phyloP scores from a whole-genome alignment of 176 grass and related monocot genomes.

The Triticum monococcum region DNA sequence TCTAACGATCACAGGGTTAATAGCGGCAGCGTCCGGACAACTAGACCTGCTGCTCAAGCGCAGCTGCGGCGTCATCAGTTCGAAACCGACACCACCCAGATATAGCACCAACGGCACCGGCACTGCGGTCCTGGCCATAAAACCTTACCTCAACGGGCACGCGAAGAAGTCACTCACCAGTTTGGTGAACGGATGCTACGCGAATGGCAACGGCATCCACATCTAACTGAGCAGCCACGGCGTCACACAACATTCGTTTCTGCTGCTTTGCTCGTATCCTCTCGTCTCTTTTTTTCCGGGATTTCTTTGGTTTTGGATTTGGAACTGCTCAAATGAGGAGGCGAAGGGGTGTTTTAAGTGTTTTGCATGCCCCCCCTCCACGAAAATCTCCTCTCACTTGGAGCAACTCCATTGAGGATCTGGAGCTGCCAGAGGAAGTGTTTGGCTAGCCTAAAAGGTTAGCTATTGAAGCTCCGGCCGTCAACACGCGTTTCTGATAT shows the following conservation, averaged over 20 bases:
- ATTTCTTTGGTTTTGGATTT: constrained; percentile 38
- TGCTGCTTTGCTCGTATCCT: constrained; percentile 50
- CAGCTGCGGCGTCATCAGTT: neutral
- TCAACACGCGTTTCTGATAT: constrained; percentile 44
- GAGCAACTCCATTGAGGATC: constrained; percentile 14
- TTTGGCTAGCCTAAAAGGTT: constrained; percentile 12
- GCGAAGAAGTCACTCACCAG: constrained; percentile 47
- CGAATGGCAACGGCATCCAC: constrained; percentile 71
- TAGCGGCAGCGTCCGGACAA: constrained; percentile 73
- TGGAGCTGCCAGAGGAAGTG: constrained; percentile 1
- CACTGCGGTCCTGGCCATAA: neutral
- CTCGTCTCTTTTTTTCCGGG: neutral
- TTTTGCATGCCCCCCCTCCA: constrained; percentile 3
- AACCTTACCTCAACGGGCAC: constrained; percentile 20
- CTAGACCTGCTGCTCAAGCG: constrained; percentile 52
- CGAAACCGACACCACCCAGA: neutral
- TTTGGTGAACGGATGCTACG: constrained; percentile 57
- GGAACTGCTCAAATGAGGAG: constrained; percentile 41
- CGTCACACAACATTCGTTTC: constrained; percentile 26
- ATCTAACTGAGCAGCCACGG: constrained; percentile 35
- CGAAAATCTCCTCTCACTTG: neutral
- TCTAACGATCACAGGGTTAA: constrained; percentile 53
- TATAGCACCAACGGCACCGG: neutral
- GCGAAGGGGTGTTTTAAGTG: constrained; percentile 20
- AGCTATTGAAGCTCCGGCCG: constrained; percentile 23